phyloP scores from a whole-genome alignment of 805 yeast genomes.

The Diddensiella transvaalensis region DNA sequence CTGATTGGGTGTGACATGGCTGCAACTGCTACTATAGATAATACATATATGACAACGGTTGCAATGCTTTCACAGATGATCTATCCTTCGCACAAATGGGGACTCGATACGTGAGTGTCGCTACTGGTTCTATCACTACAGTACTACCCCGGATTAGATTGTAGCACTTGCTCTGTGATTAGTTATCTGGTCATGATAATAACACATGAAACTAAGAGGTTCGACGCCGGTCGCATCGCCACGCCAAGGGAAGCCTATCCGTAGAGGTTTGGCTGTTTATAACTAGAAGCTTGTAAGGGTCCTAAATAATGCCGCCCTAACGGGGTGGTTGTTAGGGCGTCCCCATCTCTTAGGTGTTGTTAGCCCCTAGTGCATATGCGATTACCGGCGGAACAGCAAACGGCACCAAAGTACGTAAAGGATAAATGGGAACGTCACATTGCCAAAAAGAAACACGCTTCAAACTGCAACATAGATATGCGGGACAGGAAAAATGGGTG shows the following conservation, averaged over 20 bases:
- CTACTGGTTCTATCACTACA: background rate
- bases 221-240: background rate
- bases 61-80: background rate
- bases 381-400: background rate
- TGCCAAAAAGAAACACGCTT: too few species aligned
- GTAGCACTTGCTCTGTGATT: background rate
- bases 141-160: conserved; percentile 4
- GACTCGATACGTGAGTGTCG: background rate
- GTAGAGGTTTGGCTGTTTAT: background rate
- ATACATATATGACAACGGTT: background rate
- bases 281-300: too few species aligned
- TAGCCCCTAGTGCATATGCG: background rate
- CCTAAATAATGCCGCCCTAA: too few species aligned
- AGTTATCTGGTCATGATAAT: too few species aligned
- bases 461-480: too few species aligned
- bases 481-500: too few species aligned
- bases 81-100: background rate
- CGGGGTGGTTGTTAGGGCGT: too few species aligned
- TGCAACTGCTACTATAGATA: background rate
- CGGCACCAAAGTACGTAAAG: too few species aligned
- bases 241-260: background rate
- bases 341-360: background rate
- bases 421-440: too few species aligned
- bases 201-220: too few species aligned
- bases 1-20: background rate